A percentile compares a stretch with the other conserved stretches of the same genome.
These are phyloP conservation scores for Eucalyptus regnans DNA, from an alignment of 345 rosid species.

Conservation along the genomic window DNA sequence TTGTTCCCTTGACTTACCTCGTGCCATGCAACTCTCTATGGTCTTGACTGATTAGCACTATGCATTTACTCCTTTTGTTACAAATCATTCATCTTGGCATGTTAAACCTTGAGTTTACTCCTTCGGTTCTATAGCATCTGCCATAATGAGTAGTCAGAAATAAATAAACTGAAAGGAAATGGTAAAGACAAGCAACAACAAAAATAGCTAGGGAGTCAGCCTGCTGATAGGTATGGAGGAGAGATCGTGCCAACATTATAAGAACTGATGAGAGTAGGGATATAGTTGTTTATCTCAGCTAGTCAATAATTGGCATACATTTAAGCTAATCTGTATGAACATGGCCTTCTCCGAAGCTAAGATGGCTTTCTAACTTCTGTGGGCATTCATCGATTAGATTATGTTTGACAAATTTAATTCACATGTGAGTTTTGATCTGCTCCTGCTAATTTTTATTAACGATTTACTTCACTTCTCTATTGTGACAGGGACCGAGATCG, in stretches of 20 bases:
- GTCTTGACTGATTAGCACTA: neutral
- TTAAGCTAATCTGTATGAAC: neutral
- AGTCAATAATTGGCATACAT: neutral
- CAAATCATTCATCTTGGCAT: neutral
- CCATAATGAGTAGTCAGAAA: neutral
- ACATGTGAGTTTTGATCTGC: neutral
- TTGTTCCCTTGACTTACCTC: neutral
- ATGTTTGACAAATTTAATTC: neutral
- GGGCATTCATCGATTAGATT: neutral
- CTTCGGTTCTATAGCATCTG: neutral
- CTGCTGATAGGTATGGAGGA: neutral
- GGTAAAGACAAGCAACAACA: neutral
- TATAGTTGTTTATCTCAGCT: neutral
- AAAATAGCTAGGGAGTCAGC: neutral
- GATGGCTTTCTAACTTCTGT: neutral
- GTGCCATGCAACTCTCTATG: neutral
- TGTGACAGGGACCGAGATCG: conserved; percentile 77
- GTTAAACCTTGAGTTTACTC: neutral
- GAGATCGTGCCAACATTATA: neutral
- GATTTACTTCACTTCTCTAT: neutral
- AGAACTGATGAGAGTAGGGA: neutral
- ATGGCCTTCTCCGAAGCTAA: neutral
- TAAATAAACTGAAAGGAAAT: neutral
- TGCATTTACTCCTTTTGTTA: neutral
- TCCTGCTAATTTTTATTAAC: neutral